phyloP scores from a whole-genome alignment of 2,329 filamentous ascomycete species.

The Exophiala sp. region DNA sequence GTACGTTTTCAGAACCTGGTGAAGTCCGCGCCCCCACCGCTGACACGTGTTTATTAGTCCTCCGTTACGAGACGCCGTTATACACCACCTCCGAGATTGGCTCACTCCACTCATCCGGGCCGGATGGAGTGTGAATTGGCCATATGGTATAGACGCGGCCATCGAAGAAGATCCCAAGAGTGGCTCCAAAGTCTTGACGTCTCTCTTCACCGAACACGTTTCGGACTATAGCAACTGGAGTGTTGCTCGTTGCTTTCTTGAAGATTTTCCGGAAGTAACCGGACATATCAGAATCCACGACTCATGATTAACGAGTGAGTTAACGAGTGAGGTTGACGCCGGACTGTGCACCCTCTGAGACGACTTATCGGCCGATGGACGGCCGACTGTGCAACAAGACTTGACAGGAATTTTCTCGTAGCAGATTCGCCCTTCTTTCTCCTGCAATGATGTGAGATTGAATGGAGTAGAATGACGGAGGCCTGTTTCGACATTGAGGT shows the following conservation, averaged over 20 bases:
- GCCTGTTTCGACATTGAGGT: too few relatives aligned
- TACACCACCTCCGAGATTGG: slow-evolving; percentile 21
- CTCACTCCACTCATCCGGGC: slow-evolving; percentile 19
- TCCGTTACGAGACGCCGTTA: slow-evolving; percentile 19
- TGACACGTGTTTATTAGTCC: slow-evolving; percentile 3
- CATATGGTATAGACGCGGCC: slow-evolving; percentile 12
- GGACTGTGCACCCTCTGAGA: too few relatives aligned
- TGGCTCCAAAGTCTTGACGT: slow-evolving; percentile 11
- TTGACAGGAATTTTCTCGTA: too few relatives aligned
- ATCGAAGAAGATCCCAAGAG: slow-evolving; percentile 12
- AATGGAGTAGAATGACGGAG: too few relatives aligned
- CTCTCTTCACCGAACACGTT: slow-evolving; percentile 19
- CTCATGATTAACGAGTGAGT: slow-evolving; percentile 7
- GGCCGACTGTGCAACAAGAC: too few relatives aligned
- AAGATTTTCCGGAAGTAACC: slow-evolving; percentile 17
- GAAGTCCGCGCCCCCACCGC: background rate
- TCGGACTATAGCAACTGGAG: slow-evolving; percentile 20
- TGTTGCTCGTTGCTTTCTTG: slow-evolving; percentile 12
- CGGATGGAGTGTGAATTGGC: slow-evolving; percentile 23
- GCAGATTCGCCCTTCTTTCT: too few relatives aligned
- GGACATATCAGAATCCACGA: slow-evolving; percentile 20
- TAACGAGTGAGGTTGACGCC: too few relatives aligned
- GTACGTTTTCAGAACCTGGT: slow-evolving; percentile 4
- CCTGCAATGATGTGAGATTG: too few relatives aligned
- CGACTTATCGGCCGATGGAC: too few relatives aligned